These are phyloP conservation scores for Cruciata laevipes DNA, from an alignment of 257 asterid genomes.

Conservation along the genomic window DNA sequence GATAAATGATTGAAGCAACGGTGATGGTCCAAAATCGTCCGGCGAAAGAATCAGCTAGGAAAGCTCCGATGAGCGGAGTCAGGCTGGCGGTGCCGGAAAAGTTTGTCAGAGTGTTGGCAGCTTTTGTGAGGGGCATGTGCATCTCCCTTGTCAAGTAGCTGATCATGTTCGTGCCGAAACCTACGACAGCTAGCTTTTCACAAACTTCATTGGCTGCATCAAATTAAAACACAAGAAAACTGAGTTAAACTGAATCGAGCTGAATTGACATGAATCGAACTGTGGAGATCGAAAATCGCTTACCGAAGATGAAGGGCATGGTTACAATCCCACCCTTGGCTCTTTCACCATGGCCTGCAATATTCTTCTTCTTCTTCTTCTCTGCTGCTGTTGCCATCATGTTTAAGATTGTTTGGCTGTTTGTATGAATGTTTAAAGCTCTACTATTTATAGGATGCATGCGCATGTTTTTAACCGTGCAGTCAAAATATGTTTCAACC, in stretches of 20 bases:
- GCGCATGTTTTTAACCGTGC: constrained; percentile 3
- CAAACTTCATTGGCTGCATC: constrained; percentile 72
- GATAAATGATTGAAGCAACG: constrained; percentile 66
- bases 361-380: constrained; percentile 13
- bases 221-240: background rate
- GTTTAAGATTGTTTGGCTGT: constrained; percentile 11
- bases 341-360: constrained; percentile 17
- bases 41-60: constrained; percentile 67
- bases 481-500: background rate
- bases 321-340: constrained; percentile 74
- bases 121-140: constrained; percentile 69
- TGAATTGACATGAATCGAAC: background rate
- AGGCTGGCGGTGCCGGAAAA: constrained; percentile 78
- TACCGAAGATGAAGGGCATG: constrained; percentile 92
- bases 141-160: constrained; percentile 64
- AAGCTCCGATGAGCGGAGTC: constrained; percentile 77
- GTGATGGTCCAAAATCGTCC: constrained; percentile 89
- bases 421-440: constrained; percentile 7
- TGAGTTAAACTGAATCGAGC: background rate
- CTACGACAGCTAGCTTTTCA: constrained; percentile 88
- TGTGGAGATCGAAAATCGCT: constrained; percentile 13
- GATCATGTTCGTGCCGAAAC: constrained; percentile 66
- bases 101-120: constrained; percentile 81
- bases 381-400: constrained; percentile 32
- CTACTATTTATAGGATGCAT: constrained; percentile 43